A percentile compares a stretch with the other conserved stretches of the same genome.
phyloP scores from a whole-genome alignment of 345 rosid genomes.

The Lepidium didymum region DNA sequence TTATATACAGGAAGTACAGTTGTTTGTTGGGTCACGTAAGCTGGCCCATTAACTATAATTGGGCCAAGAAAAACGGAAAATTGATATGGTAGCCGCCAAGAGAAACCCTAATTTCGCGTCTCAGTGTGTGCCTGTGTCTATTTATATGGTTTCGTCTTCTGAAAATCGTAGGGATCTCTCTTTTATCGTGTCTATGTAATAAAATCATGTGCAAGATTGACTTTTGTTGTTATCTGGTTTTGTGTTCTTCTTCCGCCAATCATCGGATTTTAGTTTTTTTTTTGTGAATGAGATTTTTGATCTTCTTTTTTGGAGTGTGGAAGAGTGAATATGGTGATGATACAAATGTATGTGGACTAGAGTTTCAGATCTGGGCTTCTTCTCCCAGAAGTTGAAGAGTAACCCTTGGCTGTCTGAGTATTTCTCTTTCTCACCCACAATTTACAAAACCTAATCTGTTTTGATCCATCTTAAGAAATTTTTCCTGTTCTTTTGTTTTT shows the following conservation, averaged over 20 bases:
- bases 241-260: background rate
- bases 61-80: background rate
- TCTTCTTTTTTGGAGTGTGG: background rate
- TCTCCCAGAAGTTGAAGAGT: slow-evolving; percentile 65
- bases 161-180: background rate
- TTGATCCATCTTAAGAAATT: too few relatives aligned
- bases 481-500: rapidly evolving
- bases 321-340: slow-evolving; percentile 55
- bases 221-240: too few relatives aligned
- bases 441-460: background rate
- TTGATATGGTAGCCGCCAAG: background rate
- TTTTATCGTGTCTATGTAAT: background rate
- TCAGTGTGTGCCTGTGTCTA: background rate
- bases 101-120: background rate
- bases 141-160: slow-evolving; percentile 1
- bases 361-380: slow-evolving; percentile 86
- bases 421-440: background rate
- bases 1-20: background rate
- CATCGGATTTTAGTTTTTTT: background rate
- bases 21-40: background rate
- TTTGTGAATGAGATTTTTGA: background rate
- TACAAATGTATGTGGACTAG: slow-evolving; percentile 69
- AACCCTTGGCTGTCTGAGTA: slow-evolving; percentile 99
- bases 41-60: background rate
- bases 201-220: too few relatives aligned